Base-by-base conservation (phyloP, 768 basidiomycete species). In the Suillus subluteus region DNA sequence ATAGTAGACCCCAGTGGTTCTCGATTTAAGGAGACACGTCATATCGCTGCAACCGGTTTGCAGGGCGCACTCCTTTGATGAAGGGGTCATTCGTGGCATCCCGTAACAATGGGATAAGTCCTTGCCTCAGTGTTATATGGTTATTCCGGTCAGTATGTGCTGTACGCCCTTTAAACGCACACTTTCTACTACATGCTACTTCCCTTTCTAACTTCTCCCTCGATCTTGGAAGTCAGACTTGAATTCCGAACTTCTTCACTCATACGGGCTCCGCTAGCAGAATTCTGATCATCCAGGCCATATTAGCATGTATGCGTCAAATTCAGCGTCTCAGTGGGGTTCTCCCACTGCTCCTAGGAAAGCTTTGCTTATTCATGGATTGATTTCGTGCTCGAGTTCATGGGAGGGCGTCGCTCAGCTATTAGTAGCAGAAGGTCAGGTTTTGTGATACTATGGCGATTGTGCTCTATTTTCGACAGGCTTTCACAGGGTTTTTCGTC, bases 361-460 rank as follows among this genome's bases (percentile, higher is more conserved):
- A 32, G 69, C 67, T 15, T 58, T 70, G 16, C 58, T 70, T 15
- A 68, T 70, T 15, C 67, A 70, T 44, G 71, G 71, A 37, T 48
- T 72, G 13, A 67, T 63, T 21, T 55, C 65, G 30, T 67, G 71
- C 40, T 72, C 71, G 12, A 65, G 67, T 38, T 66, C 71, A 41
- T 72, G 71, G 71, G 64, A 72, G n/a, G 61, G 58, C 15, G 58
- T 68, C 50, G 69, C 67, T 9, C 64, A 63, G 26, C 55, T 64
- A 35, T 58, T 72, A 43, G 68, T 54, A 59, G 46, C 62, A 50
- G 61, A 72, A 72, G 71, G 71, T 71, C 59, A 62, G 62, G 21
- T 18, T 37, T 5, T 41, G 4, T 5, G 18, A 13, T 13, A 15
- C 6, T 16, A 26, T 46, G 40, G 43, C 62, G 43, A 72, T 18